Evolutionary conservation across 768 basidiomycete genomes (phyloP), one percentile per base, ranked within the genome.

Genomic region (Macrocybe gigantea): DNA sequence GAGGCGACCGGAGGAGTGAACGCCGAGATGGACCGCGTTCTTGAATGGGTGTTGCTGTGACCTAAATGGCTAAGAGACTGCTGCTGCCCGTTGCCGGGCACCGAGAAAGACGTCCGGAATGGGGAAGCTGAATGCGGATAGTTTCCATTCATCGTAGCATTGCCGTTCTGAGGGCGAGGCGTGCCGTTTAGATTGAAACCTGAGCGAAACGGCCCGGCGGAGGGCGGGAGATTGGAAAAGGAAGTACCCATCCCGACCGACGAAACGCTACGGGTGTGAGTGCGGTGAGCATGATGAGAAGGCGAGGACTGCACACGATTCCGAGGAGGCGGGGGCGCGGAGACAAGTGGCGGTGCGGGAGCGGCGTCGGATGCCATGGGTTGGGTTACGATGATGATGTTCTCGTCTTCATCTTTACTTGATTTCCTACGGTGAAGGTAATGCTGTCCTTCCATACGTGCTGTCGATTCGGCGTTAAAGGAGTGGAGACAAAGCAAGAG

Each of bases 1-100:
- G 80, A 80, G 4, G 74, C 77, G 3, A 70, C 64, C 29, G 69
- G 59, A 1, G 78, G 77, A 3, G 72, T 67, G 56, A 75, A 78
- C 2, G 76, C 71, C 3, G 80, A 79, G 40, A 77, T 68, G 4
- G 79, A 77, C 11, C 73, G 70, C 7, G 71, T 72, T 31, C 76
- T 73, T 14, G 65, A 54, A 60, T 77, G 75, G 2, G 53, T 63
- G 13, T 46, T 34, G 35, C 32, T 33, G 35, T 6, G 45, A 22
- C 22, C 22, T 22, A 22, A 22, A 22, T 22, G 22, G 22, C 22
- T 22, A 22, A 22, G 22, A 22, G 22, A 22, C 15, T 13, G 9
- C 44, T 62, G 60, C 43, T 58, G 49, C 31, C 49, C 38, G 7
- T 47, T 40, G 15, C 55, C 53, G 7, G 53, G 54, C 48, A 55